A percentile compares a stretch with the other conserved stretches of the same genome.
Conservation (phyloP, 192 early-diverging fungal species). For the Phlyctochytrium arcticum region DNA sequence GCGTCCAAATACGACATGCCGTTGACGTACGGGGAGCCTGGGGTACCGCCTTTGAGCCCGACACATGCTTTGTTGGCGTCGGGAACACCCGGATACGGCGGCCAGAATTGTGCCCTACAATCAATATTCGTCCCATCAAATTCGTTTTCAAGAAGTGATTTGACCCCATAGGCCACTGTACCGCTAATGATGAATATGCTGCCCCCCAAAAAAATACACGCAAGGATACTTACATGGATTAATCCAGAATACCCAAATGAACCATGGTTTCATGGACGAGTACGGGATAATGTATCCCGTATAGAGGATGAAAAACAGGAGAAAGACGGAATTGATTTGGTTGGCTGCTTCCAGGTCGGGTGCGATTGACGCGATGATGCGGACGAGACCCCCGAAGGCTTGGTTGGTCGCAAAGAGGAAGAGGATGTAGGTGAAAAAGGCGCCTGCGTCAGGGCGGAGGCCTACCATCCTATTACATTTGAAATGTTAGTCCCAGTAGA, state of each 20-base stretch:
- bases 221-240: no score
- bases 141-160: slow-evolving; percentile 59
- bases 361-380: slow-evolving; percentile 50
- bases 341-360: slow-evolving; percentile 48
- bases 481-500: slow-evolving; percentile 60
- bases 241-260: slow-evolving; percentile 61
- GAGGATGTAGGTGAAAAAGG: slow-evolving; percentile 54
- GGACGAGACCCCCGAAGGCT: slow-evolving; percentile 56
- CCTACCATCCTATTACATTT: slow-evolving; percentile 69
- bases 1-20: slow-evolving; percentile 4
- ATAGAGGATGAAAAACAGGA: slow-evolving; percentile 51
- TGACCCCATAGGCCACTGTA: slow-evolving; percentile 57
- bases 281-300: slow-evolving; percentile 61
- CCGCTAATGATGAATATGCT: no score
- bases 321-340: slow-evolving; percentile 46
- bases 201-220: no score
- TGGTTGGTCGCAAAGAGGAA: slow-evolving; percentile 51
- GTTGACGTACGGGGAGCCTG: slow-evolving; percentile 5
- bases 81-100: neutral
- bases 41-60: slow-evolving; percentile 9
- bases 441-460: slow-evolving; percentile 41
- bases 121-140: slow-evolving; percentile 41
- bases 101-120: neutral
- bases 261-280: slow-evolving; percentile 57
- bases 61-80: slow-evolving; percentile 8